Evolutionary conservation across 2,329 filamentous ascomycete genomes (phyloP).

Genomic region (Stagonosporopsis rhizophila): DNA sequence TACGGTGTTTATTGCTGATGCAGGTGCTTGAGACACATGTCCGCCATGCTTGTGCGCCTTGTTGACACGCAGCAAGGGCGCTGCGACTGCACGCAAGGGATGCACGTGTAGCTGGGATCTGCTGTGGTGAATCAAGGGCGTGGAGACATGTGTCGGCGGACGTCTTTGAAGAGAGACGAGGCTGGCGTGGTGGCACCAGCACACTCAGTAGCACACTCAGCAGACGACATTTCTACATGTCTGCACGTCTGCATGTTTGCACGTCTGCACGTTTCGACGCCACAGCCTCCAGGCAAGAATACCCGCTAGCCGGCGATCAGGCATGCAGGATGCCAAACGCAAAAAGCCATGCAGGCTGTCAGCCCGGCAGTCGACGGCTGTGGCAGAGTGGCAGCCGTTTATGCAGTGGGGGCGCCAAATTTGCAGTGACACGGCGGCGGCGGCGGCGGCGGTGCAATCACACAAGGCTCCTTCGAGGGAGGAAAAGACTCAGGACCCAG

Average conservation of each 20-base stretch:
- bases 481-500: slow-evolving; percentile 11
- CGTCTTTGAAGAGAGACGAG: background rate
- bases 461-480: too few relatives aligned
- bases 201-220: too few relatives aligned
- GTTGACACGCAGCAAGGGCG: slow-evolving; percentile 3
- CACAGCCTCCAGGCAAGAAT: background rate
- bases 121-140: too few relatives aligned
- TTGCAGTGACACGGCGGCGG: slow-evolving; percentile 4
- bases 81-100: slow-evolving; percentile 2
- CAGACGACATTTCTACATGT: too few relatives aligned
- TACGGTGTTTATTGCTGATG: background rate
- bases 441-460: too few relatives aligned
- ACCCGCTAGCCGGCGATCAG: slow-evolving; percentile 6
- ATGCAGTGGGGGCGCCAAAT: slow-evolving; percentile 4
- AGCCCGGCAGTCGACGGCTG: background rate
- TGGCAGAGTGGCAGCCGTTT: slow-evolving; percentile 6
- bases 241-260: background rate
- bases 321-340: background rate
- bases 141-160: slow-evolving; percentile 8
- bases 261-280: background rate
- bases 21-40: slow-evolving; percentile 14
- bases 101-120: background rate
- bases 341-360: background rate
- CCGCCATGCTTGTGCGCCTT: slow-evolving; percentile 1
- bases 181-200: too few relatives aligned